phyloP scores from a whole-genome alignment of 129 eudicot genomes.

The Flaveria trinervia region DNA sequence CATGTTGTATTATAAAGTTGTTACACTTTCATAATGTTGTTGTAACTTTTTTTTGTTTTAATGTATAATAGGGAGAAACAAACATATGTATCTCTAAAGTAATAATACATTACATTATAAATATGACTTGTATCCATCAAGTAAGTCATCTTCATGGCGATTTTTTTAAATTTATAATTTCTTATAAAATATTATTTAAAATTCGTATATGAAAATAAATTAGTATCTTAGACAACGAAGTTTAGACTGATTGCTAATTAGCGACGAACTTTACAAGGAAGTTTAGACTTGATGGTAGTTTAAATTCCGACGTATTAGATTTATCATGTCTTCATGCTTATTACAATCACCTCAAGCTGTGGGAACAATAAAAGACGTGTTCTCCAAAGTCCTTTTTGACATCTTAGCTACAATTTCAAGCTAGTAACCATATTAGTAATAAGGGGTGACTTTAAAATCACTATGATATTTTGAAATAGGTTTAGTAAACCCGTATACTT shows the following conservation, averaged over 20 bases:
- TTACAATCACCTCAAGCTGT: too few relatives aligned
- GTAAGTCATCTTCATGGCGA: background rate
- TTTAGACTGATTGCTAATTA: background rate
- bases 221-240: background rate
- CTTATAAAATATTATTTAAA: background rate
- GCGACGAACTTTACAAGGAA: background rate
- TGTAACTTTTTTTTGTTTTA: background rate
- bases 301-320: too few relatives aligned
- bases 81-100: too few relatives aligned
- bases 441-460: too few relatives aligned
- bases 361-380: too few relatives aligned
- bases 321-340: too few relatives aligned
- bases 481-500: too few relatives aligned
- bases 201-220: background rate
- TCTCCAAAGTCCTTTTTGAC: too few relatives aligned
- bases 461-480: too few relatives aligned
- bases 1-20: slow-evolving; percentile 6
- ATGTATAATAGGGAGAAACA: background rate
- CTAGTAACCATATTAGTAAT: too few relatives aligned
- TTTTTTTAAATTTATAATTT: background rate
- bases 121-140: background rate
- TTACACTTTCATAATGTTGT: background rate
- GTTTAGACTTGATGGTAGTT: background rate
- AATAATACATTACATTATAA: too few relatives aligned
- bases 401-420: too few relatives aligned